These are phyloP conservation scores for Piper longum DNA, from an alignment of 164 flowering plant species.

Conservation along the genomic window DNA sequence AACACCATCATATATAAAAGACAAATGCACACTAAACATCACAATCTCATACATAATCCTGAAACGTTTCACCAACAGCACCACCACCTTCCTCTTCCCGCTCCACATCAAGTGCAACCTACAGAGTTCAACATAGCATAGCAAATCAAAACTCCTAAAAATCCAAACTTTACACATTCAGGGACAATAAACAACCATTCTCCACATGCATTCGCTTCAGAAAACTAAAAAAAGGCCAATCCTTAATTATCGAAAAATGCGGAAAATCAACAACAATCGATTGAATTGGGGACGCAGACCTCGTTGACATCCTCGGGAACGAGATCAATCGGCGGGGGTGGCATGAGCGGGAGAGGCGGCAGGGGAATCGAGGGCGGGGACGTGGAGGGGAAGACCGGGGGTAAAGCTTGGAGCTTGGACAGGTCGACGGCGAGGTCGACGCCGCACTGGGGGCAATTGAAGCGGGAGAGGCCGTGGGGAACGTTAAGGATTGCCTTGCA, in stretches of 20 bases:
- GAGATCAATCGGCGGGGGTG: too few species aligned
- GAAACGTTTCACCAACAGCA: constrained; percentile 77
- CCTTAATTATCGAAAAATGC: not conserved
- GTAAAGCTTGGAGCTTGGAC: constrained; percentile 23
- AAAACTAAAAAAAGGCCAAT: too few species aligned
- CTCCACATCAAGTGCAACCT: constrained; percentile 93
- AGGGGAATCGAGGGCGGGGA: constrained; percentile 9
- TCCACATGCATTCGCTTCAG: too few species aligned
- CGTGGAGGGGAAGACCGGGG: not conserved
- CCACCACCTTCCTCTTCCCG: constrained; percentile 97
- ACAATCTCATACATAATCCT: constrained; percentile 60
- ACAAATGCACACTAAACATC: not conserved
- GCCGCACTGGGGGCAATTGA: constrained; percentile 77
- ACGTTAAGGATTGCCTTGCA: constrained; percentile 92
- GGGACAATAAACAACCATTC: too few species aligned
- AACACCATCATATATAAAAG: not conserved
- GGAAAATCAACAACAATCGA: not conserved
- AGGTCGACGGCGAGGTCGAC: constrained; percentile 59
- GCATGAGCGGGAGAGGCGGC: not conserved
- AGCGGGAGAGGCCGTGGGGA: constrained; percentile 75
- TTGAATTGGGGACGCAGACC: constrained; percentile 19
- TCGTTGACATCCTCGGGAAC: constrained; percentile 68
- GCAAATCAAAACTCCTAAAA: not conserved
- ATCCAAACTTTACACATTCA: not conserved
- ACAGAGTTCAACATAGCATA: constrained; percentile 3